These are phyloP conservation scores for Blastobotrys chiropterorum DNA, from an alignment of 805 yeast genomes.

Conservation along the genomic window DNA sequence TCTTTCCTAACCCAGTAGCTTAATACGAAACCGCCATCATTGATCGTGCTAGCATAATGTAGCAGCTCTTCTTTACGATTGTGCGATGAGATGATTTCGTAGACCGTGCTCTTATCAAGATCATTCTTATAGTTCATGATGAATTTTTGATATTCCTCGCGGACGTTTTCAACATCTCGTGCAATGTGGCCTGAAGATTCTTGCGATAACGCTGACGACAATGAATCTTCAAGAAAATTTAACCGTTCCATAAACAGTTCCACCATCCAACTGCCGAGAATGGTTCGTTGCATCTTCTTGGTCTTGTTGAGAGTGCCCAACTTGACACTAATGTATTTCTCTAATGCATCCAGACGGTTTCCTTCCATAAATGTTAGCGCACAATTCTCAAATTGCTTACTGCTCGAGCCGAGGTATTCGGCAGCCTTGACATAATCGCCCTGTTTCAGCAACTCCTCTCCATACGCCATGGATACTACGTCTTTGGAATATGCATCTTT, in stretches of 20 bases:
- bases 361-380: conserved; percentile 49
- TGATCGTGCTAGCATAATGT: conserved; percentile 57
- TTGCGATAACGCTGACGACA: conserved; percentile 16
- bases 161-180: conserved; percentile 17
- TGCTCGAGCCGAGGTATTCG: conserved; percentile 51
- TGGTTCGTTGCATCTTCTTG: conserved; percentile 40
- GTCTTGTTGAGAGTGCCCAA: conserved; percentile 23
- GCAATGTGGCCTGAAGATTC: neutral
- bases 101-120: conserved; percentile 62
- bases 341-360: conserved; percentile 38
- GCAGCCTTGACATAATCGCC: conserved; percentile 38
- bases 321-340: conserved; percentile 41
- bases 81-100: conserved; percentile 63
- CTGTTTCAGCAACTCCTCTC: conserved; percentile 39
- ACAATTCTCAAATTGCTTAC: conserved; percentile 62
- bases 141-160: conserved; percentile 42
- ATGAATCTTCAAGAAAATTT: conserved; percentile 37
- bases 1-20: conserved; percentile 61
- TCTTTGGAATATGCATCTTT: conserved; percentile 33
- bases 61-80: conserved; percentile 60
- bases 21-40: conserved; percentile 65
- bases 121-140: conserved; percentile 40
- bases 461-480: conserved; percentile 48
- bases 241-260: conserved; percentile 49
- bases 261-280: conserved; percentile 61